Evolutionary conservation across 495 filamentous ascomycete species (phyloP), one percentile per base, ranked within the genome.

Genomic region (Parachaetomium inaequale): DNA sequence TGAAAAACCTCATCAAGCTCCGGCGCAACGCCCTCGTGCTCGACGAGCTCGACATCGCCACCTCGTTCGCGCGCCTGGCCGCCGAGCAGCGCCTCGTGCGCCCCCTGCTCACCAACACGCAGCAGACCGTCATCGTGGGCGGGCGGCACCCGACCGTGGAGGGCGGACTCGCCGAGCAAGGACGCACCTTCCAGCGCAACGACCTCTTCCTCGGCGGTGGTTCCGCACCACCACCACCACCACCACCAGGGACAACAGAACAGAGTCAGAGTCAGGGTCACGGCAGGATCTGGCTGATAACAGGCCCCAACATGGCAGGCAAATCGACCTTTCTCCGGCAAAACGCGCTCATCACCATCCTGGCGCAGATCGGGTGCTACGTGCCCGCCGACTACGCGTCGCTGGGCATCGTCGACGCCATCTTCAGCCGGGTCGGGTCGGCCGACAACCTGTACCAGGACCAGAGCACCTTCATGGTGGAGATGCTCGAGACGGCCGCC

Each of bases 271-370:
- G n/a, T n/a, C 40, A 57, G n/a, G 34, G 47, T 26, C 67, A 78
- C 42, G 88, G 93, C 65, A 79, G 83, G 4, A 81, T 92, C 45
- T 93, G 90, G 88, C 82, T 98, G 28, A 89, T 98, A 64, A 97
- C 93, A 1, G 94, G 94, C 0, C 94, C 95, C n/a, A 98, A 98
- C 77, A 98, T 98, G 94, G 95, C 88, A 7, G 94, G 94, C 31
- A 98, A 98, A 75, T 91, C 87, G 70, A 98, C 94, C 0, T 98
- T 95, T 69, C 79, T 98, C 3, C 87, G 95, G 2, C 94, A 97
- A 60, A 97, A 96, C 75, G 94, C 94, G 1, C 78, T 98, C 58
- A 95, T 97, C 67, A 89, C 88, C 6, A 90, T 98, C 59, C 83
- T 98, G 10, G 93, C 95, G 0, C 94, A 98, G 72, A 86, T 90